Evolutionary conservation across 495 filamentous ascomycete species (phyloP), one percentile per base, ranked within the genome.

Genomic region (Polyplosphaeria fusca): DNA sequence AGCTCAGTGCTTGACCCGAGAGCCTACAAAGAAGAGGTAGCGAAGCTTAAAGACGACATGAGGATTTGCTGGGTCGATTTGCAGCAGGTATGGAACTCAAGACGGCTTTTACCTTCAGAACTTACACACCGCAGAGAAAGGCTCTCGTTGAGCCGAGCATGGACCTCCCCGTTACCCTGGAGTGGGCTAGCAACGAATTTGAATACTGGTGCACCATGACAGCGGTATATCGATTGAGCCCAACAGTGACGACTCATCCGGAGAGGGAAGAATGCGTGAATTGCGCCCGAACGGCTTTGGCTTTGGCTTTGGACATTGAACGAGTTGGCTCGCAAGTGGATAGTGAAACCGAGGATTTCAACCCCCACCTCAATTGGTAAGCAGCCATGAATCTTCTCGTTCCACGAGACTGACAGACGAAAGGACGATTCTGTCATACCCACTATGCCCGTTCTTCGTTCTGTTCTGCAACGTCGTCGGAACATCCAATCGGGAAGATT

Each of bases 381-480:
- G 7, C 30, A 7, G 30, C 30, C 14, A 35, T 7, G 30, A 7
- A 35, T 7, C 7, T 7, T 7, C 30, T 35, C 30, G 30, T 7
- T 7, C 7, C 7, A n/a, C 12, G 9, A 9, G 13, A 39, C 40
- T 50, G 22, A 50, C 9, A 13, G 12, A 23, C 1, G 5, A 4
- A n/a, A 55, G 52, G 52, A 56, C 30, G 7, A 48, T 48, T 23
- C 52, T 56, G 5, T 56, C 52, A 2, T 47, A 47, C 32, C 32
- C 52, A 2, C 44, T 56, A 4, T 24, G 27, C 20, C 52, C 52
- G 4, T 56, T 56, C 27, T 56, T 47, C 14, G 32, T 56, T 7
- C 5, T 56, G 13, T 56, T 56, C 43, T 56, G 52, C 44, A 56
- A 56, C 23, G 52, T 56, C 5, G 52, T 56, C 14, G 44, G 52